A percentile compares a stretch with the other conserved stretches of the same genome.
phyloP scores from a whole-genome alignment of 192 early-diverging fungal species.

The Cetraspora pellucida region DNA sequence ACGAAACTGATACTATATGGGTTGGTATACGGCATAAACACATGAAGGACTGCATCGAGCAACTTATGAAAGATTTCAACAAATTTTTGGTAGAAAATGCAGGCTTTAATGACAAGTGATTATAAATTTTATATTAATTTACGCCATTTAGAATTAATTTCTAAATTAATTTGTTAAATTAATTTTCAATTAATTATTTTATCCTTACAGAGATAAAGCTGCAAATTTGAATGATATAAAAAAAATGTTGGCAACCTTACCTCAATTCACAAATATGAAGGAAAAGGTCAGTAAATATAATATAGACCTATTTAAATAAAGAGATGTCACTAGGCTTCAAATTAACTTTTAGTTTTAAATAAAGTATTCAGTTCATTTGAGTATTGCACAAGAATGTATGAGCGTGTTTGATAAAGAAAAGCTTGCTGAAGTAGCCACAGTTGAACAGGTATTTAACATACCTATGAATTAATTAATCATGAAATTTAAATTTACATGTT shows the following conservation, averaged over 20 bases:
- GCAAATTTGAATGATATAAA: constrained; percentile 82
- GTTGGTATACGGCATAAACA: constrained; percentile 77
- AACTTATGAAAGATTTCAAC: constrained; percentile 74
- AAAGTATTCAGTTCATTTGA: constrained; percentile 67
- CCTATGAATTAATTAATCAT: too few species aligned
- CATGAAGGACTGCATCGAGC: constrained; percentile 76
- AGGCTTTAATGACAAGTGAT: constrained; percentile 46
- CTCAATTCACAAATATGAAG: constrained; percentile 74
- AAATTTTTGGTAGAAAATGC: constrained; percentile 81
- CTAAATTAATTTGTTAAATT: too few species aligned
- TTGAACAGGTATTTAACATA: constrained; percentile 60
- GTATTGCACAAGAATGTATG: constrained; percentile 84
- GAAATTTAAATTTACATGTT: too few species aligned
- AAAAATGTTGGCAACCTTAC: constrained; percentile 78
- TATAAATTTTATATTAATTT: not conserved
- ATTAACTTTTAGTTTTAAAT: not conserved
- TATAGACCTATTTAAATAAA: too few species aligned
- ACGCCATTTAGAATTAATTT: not conserved
- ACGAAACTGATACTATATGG: constrained; percentile 81
- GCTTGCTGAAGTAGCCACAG: constrained; percentile 65
- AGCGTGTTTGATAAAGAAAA: constrained; percentile 71
- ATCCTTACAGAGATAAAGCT: constrained; percentile 49
- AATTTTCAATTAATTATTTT: too few species aligned
- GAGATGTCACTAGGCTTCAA: too few species aligned
- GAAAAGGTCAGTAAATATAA: constrained; percentile 39